Evolutionary conservation across 129 eudicot genomes (phyloP), one percentile per base, ranked within the genome.

Genomic region (Glebionis coronaria): DNA sequence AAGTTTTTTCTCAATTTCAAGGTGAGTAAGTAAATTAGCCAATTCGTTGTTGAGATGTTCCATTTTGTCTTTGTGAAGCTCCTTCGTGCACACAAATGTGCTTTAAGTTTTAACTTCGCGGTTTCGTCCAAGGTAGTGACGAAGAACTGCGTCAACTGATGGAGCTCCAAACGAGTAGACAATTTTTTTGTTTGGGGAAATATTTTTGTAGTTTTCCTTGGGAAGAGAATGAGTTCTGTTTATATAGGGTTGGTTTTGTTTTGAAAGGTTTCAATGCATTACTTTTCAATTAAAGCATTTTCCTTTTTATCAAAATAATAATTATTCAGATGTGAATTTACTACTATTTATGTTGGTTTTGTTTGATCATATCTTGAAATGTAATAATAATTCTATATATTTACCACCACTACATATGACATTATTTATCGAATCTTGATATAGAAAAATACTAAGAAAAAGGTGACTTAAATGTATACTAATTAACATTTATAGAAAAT

Each of bases 121-220:
- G 44, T 54, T 63, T 38, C 59, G 64, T 0, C 46, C 56, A 0
- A 77, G 51, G 66, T 51, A 78, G 1, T 73, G 70, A 44, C 73
- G 42, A 6, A 74, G 15, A 12, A 76, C 28, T 0, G 56, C 14
- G 0, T 75, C 71, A 1, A 80, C 83, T 21, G 12, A 62, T 16
- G 90, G 90, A 51, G 75, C 81, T 2, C 94, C 87, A 40, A 77
- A 83, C 3, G 88, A 79, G 62, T 64, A 78, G 2, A 71, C 78
- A 45, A 76, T 81, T 51, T 80, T 79, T 25, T 74, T 55, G 1
- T 73, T 74, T 16, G 90, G 83, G 3, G 81, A 78, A 28, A 78
- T n/a, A n/a, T n/a, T n/a, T n/a, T n/a, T n/a, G n/a, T n/a, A n/a
- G n/a, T n/a, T n/a, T n/a, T 6, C n/a, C 38, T 31, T 3, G 8